These are phyloP conservation scores for Euphorbia tirucalli DNA, from an alignment of 345 rosid species.

Conservation along the genomic window DNA sequence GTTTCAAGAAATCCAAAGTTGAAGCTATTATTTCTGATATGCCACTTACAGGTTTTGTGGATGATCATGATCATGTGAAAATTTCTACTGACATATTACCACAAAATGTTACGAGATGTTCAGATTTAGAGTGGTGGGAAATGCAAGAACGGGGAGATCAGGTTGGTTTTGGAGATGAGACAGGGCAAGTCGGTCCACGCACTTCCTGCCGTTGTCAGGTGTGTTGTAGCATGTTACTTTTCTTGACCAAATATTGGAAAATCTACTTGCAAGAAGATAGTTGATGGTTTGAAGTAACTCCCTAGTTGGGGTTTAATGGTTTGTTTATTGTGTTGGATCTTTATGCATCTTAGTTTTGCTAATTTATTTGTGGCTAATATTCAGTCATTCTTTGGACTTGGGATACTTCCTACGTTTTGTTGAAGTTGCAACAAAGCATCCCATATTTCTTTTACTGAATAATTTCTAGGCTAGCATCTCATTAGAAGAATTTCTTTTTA, in stretches of 20 bases:
- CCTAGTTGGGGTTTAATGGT: not conserved
- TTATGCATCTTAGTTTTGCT: not conserved
- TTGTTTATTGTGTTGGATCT: not conserved
- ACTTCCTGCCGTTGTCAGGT: constrained; percentile 96
- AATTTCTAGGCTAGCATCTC: not conserved
- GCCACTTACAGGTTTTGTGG: constrained; percentile 90
- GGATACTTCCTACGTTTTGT: not conserved
- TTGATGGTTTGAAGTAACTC: not conserved
- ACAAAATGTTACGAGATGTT: constrained; percentile 36
- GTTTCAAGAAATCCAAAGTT: constrained; percentile 55
- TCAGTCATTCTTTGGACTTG: not conserved
- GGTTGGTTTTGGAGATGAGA: constrained; percentile 50
- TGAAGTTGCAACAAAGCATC: not conserved
- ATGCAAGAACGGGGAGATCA: constrained; percentile 74
- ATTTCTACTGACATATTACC: constrained; percentile 25
- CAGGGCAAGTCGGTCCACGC: constrained; percentile 89
- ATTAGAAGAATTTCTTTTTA: not conserved
- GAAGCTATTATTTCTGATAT: constrained; percentile 51
- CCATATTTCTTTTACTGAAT: not conserved
- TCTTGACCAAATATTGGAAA: not conserved
- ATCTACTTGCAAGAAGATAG: not conserved
- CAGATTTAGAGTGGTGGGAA: constrained; percentile 90
- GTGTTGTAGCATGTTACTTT: constrained; percentile 25
- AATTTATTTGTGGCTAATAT: not conserved
- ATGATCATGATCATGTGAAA: constrained; percentile 50